Percentiles rank a stretch among this genome's conserved stretches.
Conservation (phyloP, 768 basidiomycete genomes). For the Exidia glandulosa region DNA sequence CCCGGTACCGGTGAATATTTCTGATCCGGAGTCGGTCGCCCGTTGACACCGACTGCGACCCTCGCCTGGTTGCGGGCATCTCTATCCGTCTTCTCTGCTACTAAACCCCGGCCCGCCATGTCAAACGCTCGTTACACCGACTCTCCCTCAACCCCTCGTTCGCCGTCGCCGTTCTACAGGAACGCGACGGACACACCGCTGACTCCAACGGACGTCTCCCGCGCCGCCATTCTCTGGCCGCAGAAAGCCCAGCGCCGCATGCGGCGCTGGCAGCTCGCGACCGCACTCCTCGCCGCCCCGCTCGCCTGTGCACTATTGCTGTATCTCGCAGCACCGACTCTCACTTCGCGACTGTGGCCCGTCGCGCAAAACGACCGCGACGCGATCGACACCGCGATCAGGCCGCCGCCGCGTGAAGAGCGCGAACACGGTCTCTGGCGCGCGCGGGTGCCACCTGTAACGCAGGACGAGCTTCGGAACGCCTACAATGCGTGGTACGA, state of each 20-base stretch:
- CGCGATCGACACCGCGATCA: no score
- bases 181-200: neutral
- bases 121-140: neutral
- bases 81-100: no score
- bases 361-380: no score
- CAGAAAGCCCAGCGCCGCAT: neutral
- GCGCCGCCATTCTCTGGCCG: neutral
- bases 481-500: neutral
- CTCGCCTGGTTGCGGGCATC: no score
- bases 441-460: neutral
- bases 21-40: no score
- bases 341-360: neutral
- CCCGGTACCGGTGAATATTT: no score
- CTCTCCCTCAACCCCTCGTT: neutral
- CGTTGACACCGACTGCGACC: no score
- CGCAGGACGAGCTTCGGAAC: neutral
- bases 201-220: neutral
- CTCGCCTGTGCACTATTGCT: neutral
- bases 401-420: neutral
- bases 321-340: neutral
- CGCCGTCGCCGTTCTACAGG: neutral
- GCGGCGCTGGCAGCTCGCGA: neutral
- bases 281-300: neutral
- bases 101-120: no score
- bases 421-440: neutral